Conservation (phyloP, 495 filamentous ascomycete species). For the Aspergillus egyptiacus region DNA sequence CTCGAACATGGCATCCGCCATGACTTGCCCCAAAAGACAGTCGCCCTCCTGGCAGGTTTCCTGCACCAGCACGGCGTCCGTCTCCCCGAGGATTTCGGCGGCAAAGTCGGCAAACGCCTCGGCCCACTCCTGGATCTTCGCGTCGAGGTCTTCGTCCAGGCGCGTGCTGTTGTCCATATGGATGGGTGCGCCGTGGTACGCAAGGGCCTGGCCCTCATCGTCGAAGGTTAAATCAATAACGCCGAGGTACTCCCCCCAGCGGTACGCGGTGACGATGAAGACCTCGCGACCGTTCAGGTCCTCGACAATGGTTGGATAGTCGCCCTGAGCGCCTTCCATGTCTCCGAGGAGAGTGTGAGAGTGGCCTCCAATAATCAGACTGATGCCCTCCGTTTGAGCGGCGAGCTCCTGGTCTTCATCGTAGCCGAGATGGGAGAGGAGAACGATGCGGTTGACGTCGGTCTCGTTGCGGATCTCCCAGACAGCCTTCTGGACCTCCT, state of each 20-base stretch:
- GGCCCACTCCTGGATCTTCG: slow-evolving; percentile 1
- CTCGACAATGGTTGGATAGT: slow-evolving; percentile 4
- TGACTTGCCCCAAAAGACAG: slow-evolving; percentile 2
- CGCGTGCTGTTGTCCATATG: slow-evolving; percentile 4
- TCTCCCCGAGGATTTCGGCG: not conserved
- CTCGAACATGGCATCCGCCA: slow-evolving; percentile 2
- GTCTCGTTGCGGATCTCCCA: slow-evolving; percentile 4
- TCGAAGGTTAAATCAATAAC: slow-evolving; percentile 1
- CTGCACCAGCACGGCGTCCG: slow-evolving; percentile 1
- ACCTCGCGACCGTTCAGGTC: not conserved
- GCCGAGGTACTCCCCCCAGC: slow-evolving; percentile 4
- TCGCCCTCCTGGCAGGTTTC: slow-evolving; percentile 1
- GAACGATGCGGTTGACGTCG: not conserved
- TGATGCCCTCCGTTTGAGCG: not conserved
- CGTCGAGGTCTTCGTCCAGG: slow-evolving; percentile 1
- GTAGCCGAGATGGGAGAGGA: slow-evolving; percentile 5
- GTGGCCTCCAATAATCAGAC: slow-evolving; percentile 2
- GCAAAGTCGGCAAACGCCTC: slow-evolving; percentile 1
- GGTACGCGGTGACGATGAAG: slow-evolving; percentile 2
- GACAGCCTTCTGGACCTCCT: not conserved
- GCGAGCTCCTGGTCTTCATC: slow-evolving; percentile 3
- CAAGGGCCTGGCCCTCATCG: not conserved
- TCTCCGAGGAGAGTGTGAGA: slow-evolving; percentile 3
- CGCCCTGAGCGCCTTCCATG: slow-evolving; percentile 1
- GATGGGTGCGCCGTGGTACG: slow-evolving; percentile 5